Evolutionary conservation across 148 eudicot species (phyloP), one percentile per base, ranked within the genome.

Genomic region (Diospyros lotus): DNA sequence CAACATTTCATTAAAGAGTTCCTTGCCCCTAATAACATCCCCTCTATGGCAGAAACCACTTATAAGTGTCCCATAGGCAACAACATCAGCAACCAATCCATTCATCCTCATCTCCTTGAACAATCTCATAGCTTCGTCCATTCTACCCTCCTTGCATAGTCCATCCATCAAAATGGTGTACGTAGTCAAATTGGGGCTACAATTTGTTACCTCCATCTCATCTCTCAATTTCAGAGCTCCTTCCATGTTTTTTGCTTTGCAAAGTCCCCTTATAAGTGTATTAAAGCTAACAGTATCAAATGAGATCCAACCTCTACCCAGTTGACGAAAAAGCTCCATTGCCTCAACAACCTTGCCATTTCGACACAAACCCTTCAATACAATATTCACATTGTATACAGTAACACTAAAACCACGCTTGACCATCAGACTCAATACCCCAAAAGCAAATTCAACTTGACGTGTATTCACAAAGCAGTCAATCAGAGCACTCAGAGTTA

Each of bases 281-380:
- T 89, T 90, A 66, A 78, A 87, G 70, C 90, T 89, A 78, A 86
- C 76, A 39, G 51, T 69, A 86, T 90, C 90, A 17, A 81, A 78
- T 69, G 39, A 53, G 17, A 86, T 71, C 18, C 9, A 69, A 68
- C 76, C 64, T 38, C 44, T 71, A 18, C 45, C 52, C 83, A 88
- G 77, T 38, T 58, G 76, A 48, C 65, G 63, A 64, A 88, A 80
- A 58, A 89, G 48, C 46, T 69, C 74, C 79, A 85, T 54, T 3
- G 92, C 98, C 72, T 76, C 66, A 46, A 54, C 80, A 82, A 85
- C 81, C 61, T 85, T 81, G 5, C 87, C 80, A 53, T 71, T 81
- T 67, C 75, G 56, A 75, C 98, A 93, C 15, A 93, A 76, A 39
- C 87, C 89, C 78, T 89, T 91, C 69, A 93, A 74, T 52, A 91